Evolutionary conservation across 148 eudicot genomes (phyloP).

Genomic region (Amaranthus cruentus): DNA sequence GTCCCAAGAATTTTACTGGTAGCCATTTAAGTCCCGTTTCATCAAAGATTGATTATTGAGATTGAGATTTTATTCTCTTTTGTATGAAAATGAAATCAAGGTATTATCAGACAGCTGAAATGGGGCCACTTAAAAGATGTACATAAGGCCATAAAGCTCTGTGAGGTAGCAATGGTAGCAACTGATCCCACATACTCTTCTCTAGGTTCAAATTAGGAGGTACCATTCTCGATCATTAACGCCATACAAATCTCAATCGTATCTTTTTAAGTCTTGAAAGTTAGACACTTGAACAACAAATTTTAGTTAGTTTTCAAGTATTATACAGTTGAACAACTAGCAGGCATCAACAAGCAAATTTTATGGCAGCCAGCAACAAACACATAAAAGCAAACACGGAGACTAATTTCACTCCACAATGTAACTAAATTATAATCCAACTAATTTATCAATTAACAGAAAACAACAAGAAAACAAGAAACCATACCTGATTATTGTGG

Average conservation of each 20-base stretch:
- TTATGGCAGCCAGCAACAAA: too few relatives aligned
- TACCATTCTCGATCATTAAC: constrained; percentile 17
- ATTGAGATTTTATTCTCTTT: background rate
- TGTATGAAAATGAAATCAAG: constrained; percentile 26
- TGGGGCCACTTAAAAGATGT: constrained; percentile 91
- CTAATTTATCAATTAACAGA: too few relatives aligned
- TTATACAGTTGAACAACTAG: too few relatives aligned
- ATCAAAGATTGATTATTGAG: background rate
- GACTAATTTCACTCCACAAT: too few relatives aligned
- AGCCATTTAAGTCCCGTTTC: background rate
- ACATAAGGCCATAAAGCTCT: constrained; percentile 85
- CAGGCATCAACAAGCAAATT: too few relatives aligned
- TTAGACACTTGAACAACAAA: background rate
- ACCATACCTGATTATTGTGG: too few relatives aligned
- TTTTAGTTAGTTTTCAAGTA: too few relatives aligned
- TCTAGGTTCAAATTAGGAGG: constrained; percentile 74
- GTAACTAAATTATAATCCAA: too few relatives aligned
- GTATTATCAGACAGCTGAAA: constrained; percentile 68
- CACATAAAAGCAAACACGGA: too few relatives aligned
- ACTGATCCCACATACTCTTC: constrained; percentile 66
- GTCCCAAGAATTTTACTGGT: background rate
- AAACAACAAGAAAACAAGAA: too few relatives aligned
- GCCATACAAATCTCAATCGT: background rate
- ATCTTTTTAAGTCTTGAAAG: background rate
- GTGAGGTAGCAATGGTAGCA: constrained; percentile 86